Conservation (phyloP, 2,329 filamentous ascomycete genomes). For the Sporothrix variecibatus region DNA sequence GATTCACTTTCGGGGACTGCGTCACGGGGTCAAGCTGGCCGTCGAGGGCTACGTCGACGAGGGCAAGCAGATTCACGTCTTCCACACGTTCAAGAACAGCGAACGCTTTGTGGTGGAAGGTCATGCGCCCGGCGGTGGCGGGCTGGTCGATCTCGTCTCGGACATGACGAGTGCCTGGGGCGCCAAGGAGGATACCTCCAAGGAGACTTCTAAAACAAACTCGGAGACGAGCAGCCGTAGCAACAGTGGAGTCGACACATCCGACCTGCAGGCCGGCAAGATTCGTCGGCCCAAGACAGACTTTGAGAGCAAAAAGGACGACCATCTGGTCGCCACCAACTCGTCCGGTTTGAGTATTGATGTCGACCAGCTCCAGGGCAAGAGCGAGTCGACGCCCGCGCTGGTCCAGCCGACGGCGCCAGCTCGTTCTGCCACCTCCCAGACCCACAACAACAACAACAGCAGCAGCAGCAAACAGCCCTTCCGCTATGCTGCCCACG, state of each 20-base stretch:
- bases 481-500: slow-evolving; percentile 22
- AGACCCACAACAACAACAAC: not conserved
- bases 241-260: not conserved
- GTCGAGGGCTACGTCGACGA: slow-evolving; percentile 87
- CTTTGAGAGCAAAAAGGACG: no score
- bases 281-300: slow-evolving; percentile 3
- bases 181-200: not conserved
- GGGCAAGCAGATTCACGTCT: slow-evolving; percentile 79
- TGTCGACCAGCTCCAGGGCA: not conserved
- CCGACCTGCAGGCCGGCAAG: not conserved
- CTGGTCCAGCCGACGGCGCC: not conserved
- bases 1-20: slow-evolving; percentile 84
- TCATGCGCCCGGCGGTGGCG: slow-evolving; percentile 51
- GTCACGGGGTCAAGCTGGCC: slow-evolving; percentile 83
- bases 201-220: no score
- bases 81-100: slow-evolving; percentile 74
- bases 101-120: slow-evolving; percentile 72
- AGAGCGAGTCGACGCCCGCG: slow-evolving; percentile 18
- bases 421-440: not conserved
- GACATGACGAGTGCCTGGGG: slow-evolving; percentile 43
- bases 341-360: not conserved
- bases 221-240: not conserved
- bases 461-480: not conserved
- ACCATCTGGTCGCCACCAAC: not conserved
- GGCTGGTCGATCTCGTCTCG: slow-evolving; percentile 54